Evolutionary conservation across 2,329 filamentous ascomycete species (phyloP).

Genomic region (Arthrocladium fulminans): DNA sequence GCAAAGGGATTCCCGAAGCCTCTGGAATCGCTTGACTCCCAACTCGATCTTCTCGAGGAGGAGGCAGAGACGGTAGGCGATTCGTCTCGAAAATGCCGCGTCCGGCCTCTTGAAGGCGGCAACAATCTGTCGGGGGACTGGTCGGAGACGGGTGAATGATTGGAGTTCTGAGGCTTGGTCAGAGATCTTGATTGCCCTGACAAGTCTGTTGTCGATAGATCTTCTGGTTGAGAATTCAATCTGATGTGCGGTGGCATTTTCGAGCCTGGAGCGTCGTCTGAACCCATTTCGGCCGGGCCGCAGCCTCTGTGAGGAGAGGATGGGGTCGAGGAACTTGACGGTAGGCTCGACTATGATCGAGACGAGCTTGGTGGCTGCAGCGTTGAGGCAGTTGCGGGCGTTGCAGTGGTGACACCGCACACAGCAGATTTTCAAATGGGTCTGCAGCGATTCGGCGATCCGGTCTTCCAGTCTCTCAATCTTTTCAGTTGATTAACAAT

Average conservation of each 20-base stretch:
- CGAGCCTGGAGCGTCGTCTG: neutral
- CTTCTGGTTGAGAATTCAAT: constrained; percentile 53
- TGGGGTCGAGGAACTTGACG: neutral
- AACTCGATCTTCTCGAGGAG: constrained; percentile 56
- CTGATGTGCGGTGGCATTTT: constrained; percentile 49
- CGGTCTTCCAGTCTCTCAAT: too few relatives aligned
- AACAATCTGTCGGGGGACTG: constrained; percentile 19
- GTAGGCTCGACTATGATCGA: neutral
- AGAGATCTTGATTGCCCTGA: constrained; percentile 16
- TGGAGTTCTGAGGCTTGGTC: constrained; percentile 10
- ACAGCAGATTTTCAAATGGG: neutral
- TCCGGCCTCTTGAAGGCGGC: constrained; percentile 21
- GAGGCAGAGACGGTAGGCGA: constrained; percentile 38
- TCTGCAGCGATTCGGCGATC: neutral
- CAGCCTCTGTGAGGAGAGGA: neutral
- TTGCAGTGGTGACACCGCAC: neutral
- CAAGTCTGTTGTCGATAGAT: constrained; percentile 33
- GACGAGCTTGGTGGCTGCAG: neutral
- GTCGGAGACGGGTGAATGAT: neutral
- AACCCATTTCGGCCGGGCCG: constrained; percentile 1
- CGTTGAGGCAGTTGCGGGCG: neutral
- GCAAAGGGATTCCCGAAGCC: constrained; percentile 48
- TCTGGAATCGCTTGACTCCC: constrained; percentile 54
- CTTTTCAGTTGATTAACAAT: too few relatives aligned
- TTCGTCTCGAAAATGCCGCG: constrained; percentile 37